Evolutionary conservation across 1,284 basidiomycete species (phyloP).

Genomic region (Omphalotus olearius): DNA sequence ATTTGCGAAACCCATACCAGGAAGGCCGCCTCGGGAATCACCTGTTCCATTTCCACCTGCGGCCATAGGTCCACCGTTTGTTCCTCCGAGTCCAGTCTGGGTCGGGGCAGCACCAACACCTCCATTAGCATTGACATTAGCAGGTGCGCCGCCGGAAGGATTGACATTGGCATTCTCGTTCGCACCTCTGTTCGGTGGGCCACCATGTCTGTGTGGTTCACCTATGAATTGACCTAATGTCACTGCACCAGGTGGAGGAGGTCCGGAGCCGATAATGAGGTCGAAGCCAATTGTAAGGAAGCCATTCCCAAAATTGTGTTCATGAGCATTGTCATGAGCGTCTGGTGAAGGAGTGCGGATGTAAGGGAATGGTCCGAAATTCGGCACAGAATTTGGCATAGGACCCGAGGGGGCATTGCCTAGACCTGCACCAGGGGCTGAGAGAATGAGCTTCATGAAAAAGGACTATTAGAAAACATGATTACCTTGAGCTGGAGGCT

Average conservation of each 20-base stretch:
- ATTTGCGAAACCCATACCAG: background rate
- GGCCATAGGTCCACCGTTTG: background rate
- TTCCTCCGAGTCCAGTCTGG: too few relatives aligned
- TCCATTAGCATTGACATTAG: background rate
- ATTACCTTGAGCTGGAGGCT: too few relatives aligned
- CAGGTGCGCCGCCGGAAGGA: background rate
- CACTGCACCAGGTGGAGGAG: background rate
- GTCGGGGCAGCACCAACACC: background rate
- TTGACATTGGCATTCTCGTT: too few relatives aligned
- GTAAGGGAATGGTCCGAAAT: too few relatives aligned
- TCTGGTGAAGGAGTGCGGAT: background rate
- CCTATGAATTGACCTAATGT: too few relatives aligned
- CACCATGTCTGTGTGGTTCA: background rate
- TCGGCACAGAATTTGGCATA: too few relatives aligned
- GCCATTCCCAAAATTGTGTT: constrained; percentile 4
- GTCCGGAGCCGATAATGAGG: constrained; percentile 16
- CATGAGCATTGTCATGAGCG: background rate
- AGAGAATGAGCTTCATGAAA: too few relatives aligned
- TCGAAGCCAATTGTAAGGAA: constrained; percentile 23
- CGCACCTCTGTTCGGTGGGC: background rate
- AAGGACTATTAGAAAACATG: too few relatives aligned
- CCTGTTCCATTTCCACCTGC: background rate
- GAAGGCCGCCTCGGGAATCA: background rate
- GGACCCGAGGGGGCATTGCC: too few relatives aligned
- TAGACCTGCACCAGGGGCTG: too few relatives aligned